Base-by-base conservation (phyloP, 2,329 filamentous ascomycete species). In the Ascosphaera aggregata region DNA sequence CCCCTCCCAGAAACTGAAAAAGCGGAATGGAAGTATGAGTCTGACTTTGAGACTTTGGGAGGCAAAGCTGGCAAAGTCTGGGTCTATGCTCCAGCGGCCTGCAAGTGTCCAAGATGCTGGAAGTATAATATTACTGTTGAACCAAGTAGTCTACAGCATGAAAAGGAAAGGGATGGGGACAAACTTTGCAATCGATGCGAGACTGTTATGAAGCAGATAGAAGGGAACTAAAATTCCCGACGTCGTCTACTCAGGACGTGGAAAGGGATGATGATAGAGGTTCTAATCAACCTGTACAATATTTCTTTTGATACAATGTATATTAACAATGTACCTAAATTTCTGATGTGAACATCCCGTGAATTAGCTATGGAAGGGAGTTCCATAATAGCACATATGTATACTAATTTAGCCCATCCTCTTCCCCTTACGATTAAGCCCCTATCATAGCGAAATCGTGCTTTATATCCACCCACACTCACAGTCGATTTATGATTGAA, bases 21-120 rank as follows among this genome's bases (percentile, higher is more conserved):
- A 9, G 57, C 54, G 4, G 49, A 55, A 34, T 65, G 60, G 63
- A 53, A 53, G 11, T 62, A 63, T 42, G 49, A 53, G 34, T 53
- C 54, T 9, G 51, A 55, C n/a, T 58, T 65, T 36, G 53, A 59
- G 34, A 44, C 60, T 1, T 47, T 48, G 0, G 48, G 47, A 40
- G 56, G 52, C 13, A 42, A 45, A 4, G 49, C 48, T 39, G 58
- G 56, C 2, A 51, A 41, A 2, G 56, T 54, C 3, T 51, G 57
- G 49, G 54, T 63, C 16, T 61, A 63, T 44, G 53, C 65, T 8
- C 65, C 73, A 0, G 54, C 54, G 11, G 56, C 60, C 9, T 58
- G 65, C 36, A 98, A 95, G 56, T 98, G 89, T 54, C 66, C 71
- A 1, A 66, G 89, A 38, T 98, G 89, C 59, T 98, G 89, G 89